Percentiles rank a stretch among this genome's conserved stretches.
These are phyloP conservation scores for Suhomyces guaymorum DNA, from an alignment of 1,139 yeast species.

Conservation along the genomic window DNA sequence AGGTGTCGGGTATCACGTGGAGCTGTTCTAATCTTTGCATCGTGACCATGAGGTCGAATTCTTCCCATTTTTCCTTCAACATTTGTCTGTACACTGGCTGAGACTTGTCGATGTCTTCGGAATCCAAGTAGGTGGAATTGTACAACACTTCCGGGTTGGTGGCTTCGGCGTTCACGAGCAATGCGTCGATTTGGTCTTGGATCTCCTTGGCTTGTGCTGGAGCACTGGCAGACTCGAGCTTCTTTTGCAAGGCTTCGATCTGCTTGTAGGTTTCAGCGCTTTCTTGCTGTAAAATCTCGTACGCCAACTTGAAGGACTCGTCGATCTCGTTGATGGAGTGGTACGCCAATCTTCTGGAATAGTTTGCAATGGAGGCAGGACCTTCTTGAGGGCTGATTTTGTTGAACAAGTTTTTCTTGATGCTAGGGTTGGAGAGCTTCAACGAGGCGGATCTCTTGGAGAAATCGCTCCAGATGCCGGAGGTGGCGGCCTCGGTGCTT, in stretches of 20 bases:
- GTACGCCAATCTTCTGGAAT: slow-evolving; percentile 39
- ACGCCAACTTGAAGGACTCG: slow-evolving; percentile 71
- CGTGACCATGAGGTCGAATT: slow-evolving; percentile 62
- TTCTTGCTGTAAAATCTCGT: slow-evolving; percentile 57
- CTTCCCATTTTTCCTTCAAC: slow-evolving; percentile 71
- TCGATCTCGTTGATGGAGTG: slow-evolving; percentile 68
- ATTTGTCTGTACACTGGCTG: slow-evolving; percentile 79
- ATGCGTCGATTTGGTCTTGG: slow-evolving; percentile 22
- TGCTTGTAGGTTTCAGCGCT: slow-evolving; percentile 24
- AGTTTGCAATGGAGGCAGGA: slow-evolving; percentile 30
- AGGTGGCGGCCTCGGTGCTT: slow-evolving; percentile 8
- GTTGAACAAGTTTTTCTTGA: slow-evolving; percentile 36
- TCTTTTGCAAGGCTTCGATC: slow-evolving; percentile 18
- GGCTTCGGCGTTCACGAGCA: slow-evolving; percentile 52
- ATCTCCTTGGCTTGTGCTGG: slow-evolving; percentile 10
- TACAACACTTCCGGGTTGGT: slow-evolving; percentile 82
- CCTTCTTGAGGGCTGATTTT: slow-evolving; percentile 34
- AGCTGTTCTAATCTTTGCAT: slow-evolving; percentile 91
- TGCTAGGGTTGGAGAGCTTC: slow-evolving; percentile 30
- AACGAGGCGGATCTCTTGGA: slow-evolving; percentile 42
- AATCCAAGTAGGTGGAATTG: slow-evolving; percentile 50
- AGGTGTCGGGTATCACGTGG: slow-evolving; percentile 86
- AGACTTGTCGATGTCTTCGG: slow-evolving; percentile 58
- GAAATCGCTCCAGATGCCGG: slow-evolving; percentile 53
- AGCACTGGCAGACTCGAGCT: slow-evolving; percentile 6